Conservation (phyloP, 805 yeast genomes). For the Hanseniaspora opuntiae region DNA sequence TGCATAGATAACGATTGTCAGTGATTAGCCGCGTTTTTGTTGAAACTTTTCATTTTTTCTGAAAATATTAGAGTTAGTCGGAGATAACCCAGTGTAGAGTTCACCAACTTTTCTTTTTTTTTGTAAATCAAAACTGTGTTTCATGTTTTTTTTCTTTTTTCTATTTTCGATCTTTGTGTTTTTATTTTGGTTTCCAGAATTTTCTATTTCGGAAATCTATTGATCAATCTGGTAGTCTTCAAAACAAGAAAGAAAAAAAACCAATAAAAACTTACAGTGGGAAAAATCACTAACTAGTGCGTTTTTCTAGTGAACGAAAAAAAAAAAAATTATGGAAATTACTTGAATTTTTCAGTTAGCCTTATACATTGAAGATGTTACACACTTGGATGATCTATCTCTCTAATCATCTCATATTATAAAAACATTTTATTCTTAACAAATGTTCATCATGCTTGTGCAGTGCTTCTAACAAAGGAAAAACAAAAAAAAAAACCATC, state of each 20-base stretch:
- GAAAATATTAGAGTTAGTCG: neutral
- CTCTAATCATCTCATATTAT: no score
- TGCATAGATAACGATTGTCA: no score
- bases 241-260: neutral
- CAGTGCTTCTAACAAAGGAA: neutral
- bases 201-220: neutral
- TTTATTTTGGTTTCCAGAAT: conserved; percentile 2
- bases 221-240: no score
- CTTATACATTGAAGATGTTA: no score
- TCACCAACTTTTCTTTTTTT: neutral
- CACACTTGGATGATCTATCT: no score
- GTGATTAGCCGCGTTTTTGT: neutral
- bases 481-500: neutral
- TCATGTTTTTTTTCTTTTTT: neutral
- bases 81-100: neutral
- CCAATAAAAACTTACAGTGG: neutral
- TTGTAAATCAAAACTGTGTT: no score
- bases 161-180: neutral
- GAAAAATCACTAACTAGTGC: no score
- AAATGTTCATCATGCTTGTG: no score
- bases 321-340: no score
- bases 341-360: no score
- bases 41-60: neutral
- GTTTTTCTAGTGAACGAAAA: no score
- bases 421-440: no score